phyloP scores from a whole-genome alignment of 805 yeast species.

The Metschnikowia corniflorae region DNA sequence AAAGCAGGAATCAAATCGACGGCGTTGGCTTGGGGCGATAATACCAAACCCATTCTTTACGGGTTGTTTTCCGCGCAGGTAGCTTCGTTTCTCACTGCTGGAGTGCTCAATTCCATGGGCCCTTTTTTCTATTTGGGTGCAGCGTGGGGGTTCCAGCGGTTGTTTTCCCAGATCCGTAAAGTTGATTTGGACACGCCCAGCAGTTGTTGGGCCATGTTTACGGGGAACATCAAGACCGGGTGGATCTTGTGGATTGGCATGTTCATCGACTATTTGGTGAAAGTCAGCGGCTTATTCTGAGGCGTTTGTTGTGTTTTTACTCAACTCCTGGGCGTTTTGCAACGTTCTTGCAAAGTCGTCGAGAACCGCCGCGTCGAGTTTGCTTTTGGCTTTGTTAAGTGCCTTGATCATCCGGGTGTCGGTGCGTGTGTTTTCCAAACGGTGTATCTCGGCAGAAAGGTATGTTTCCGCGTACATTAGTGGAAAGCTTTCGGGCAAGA shows the following conservation, averaged over 20 bases:
- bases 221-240: conserved; percentile 74
- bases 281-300: conserved; percentile 38
- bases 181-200: conserved; percentile 79
- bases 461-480: conserved; percentile 28
- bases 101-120: conserved; percentile 74
- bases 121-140: conserved; percentile 76
- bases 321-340: neutral
- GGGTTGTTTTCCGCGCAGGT: conserved; percentile 68
- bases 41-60: conserved; percentile 65
- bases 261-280: conserved; percentile 58
- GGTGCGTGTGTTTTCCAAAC: conserved; percentile 19
- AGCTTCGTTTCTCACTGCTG: conserved; percentile 61
- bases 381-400: conserved; percentile 28
- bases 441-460: conserved; percentile 20
- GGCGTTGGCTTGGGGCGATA: conserved; percentile 90
- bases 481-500: conserved; percentile 32
- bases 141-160: conserved; percentile 63
- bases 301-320: neutral
- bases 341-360: conserved; percentile 18
- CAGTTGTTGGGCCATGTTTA: conserved; percentile 80
- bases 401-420: conserved; percentile 24
- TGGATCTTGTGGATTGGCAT: conserved; percentile 64
- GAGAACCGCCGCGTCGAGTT: conserved; percentile 19
- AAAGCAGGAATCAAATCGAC: conserved; percentile 92
- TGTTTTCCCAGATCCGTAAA: conserved; percentile 61